These are phyloP conservation scores for Coemansia sp. DNA, from an alignment of 192 early-diverging fungal genomes.

Conservation along the genomic window DNA sequence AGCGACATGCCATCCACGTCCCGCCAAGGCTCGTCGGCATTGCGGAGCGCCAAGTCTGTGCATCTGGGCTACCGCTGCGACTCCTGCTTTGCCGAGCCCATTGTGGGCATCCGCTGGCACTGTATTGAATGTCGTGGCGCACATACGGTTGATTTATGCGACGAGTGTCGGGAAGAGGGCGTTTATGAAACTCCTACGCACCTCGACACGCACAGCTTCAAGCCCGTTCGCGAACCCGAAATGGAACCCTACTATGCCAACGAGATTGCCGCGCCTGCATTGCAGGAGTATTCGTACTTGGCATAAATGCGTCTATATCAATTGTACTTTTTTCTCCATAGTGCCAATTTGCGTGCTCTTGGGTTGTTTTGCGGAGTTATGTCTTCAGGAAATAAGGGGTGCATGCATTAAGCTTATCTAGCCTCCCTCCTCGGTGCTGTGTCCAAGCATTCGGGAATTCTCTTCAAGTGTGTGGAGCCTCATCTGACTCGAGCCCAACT, in stretches of 20 bases:
- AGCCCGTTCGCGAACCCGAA: constrained; percentile 36
- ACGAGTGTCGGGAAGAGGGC: constrained; percentile 60
- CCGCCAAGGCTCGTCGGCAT: constrained; percentile 8
- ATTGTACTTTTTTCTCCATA: neutral
- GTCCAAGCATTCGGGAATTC: too few relatives aligned
- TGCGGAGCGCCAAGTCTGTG: constrained; percentile 38
- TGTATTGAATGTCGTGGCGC: constrained; percentile 62
- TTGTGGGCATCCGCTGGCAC: constrained; percentile 67
- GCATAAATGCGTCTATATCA: constrained; percentile 14
- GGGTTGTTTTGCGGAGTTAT: neutral
- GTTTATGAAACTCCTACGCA: constrained; percentile 49
- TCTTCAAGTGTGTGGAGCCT: too few relatives aligned
- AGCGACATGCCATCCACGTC: constrained; percentile 10
- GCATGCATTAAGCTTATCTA: neutral
- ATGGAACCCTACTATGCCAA: constrained; percentile 54
- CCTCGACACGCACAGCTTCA: constrained; percentile 25
- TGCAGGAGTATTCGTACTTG: constrained; percentile 50
- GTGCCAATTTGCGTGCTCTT: neutral
- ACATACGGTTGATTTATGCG: constrained; percentile 67
- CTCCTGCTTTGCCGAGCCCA: constrained; percentile 68
- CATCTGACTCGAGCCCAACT: too few relatives aligned
- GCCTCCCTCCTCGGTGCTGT: neutral
- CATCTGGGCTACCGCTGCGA: constrained; percentile 59
- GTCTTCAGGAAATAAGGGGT: neutral
- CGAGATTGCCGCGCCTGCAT: constrained; percentile 38